These are phyloP conservation scores for Colletotrichum graminicola DNA, from an alignment of 2,329 filamentous ascomycete genomes.

Conservation along the genomic window DNA sequence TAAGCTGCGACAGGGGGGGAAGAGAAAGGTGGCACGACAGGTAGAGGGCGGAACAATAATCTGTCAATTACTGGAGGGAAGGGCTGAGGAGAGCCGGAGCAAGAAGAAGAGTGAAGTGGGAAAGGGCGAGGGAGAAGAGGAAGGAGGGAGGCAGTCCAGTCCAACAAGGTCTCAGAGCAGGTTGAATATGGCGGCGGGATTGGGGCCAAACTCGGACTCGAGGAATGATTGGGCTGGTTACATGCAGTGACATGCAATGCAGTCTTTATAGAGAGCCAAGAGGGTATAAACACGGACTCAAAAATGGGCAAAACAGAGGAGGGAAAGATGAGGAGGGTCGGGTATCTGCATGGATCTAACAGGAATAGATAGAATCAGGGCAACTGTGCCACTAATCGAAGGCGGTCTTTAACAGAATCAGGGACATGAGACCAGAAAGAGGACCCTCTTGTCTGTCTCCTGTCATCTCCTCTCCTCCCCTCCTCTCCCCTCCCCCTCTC, in stretches of 20 bases:
- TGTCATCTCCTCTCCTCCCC: too few relatives aligned
- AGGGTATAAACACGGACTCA: background rate
- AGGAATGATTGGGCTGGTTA: background rate
- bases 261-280: conserved; percentile 14
- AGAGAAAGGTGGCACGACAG: background rate
- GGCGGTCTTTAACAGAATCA: too few relatives aligned
- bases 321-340: background rate
- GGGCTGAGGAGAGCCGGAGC: background rate
- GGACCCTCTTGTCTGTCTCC: background rate
- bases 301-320: conserved; percentile 2
- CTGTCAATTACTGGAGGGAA: background rate
- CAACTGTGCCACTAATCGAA: background rate
- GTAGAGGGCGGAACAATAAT: background rate
- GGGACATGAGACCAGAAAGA: background rate
- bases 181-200: background rate
- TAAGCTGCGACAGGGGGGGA: conserved; percentile 26
- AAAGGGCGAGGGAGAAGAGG: background rate
- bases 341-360: conserved; percentile 6
- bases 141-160: background rate
- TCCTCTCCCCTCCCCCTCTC: background rate
- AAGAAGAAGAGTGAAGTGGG: background rate
- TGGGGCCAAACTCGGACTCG: conserved; percentile 10
- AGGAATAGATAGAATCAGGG: background rate
- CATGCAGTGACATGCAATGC: conserved; percentile 1
- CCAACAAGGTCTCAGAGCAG: background rate